Percentiles rank a stretch among this genome's conserved stretches.
These are phyloP conservation scores for Linnemannia zychae DNA, from an alignment of 192 early-diverging fungal species.

Conservation along the genomic window DNA sequence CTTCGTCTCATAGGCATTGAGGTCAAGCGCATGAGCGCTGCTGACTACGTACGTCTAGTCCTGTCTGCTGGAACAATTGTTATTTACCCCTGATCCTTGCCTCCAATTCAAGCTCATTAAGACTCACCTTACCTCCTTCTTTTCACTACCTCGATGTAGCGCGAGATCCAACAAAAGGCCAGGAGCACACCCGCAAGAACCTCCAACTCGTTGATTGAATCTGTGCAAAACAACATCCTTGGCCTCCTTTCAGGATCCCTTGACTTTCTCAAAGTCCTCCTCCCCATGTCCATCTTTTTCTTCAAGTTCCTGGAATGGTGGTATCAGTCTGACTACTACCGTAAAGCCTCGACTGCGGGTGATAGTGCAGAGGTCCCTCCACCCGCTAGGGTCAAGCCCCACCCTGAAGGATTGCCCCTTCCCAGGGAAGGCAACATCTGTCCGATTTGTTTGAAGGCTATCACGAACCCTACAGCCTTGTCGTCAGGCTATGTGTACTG, in stretches of 20 bases:
- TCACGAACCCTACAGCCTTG: constrained; percentile 90
- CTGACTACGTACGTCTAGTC: constrained; percentile 80
- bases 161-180: constrained; percentile 57
- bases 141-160: constrained; percentile 35
- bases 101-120: background rate
- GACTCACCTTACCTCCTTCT: constrained; percentile 10
- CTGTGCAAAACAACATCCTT: constrained; percentile 41
- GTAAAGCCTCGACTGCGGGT: constrained; percentile 57
- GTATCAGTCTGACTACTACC: constrained; percentile 88
- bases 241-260: constrained; percentile 68
- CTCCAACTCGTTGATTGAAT: constrained; percentile 30
- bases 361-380: constrained; percentile 74
- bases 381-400: constrained; percentile 80
- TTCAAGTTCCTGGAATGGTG: constrained; percentile 98
- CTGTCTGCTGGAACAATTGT: background rate
- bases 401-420: constrained; percentile 78
- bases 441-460: constrained; percentile 77
- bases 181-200: constrained; percentile 38
- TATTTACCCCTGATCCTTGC: background rate
- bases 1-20: constrained; percentile 83
- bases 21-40: constrained; percentile 82
- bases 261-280: constrained; percentile 78
- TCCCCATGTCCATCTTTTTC: constrained; percentile 94
- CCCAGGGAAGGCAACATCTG: constrained; percentile 83
- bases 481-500: constrained; percentile 94